Percentiles rank a stretch among this genome's conserved stretches.
These are phyloP conservation scores for Xylaria venustula DNA, from an alignment of 495 filamentous ascomycete genomes.

Conservation along the genomic window DNA sequence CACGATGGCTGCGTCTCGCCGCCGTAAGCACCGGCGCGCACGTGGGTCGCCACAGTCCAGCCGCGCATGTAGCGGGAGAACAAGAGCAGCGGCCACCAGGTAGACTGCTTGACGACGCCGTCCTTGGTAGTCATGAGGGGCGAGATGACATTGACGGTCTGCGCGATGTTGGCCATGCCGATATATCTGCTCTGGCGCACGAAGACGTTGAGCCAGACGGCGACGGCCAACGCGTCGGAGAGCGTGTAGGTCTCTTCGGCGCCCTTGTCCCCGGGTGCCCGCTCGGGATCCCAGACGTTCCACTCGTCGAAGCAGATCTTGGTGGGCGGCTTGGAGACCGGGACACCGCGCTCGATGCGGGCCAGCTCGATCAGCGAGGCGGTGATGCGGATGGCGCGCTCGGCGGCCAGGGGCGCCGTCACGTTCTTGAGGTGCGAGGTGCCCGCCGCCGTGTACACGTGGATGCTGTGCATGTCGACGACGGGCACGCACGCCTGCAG, in stretches of 20 bases:
- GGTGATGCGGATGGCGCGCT: conserved; percentile 71
- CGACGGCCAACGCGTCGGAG: conserved; percentile 72
- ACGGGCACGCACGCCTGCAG: conserved; percentile 65
- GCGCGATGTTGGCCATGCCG: conserved; percentile 80
- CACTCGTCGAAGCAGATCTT: conserved; percentile 84
- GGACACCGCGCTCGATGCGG: conserved; percentile 63
- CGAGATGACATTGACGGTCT: conserved; percentile 75
- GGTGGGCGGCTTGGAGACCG: conserved; percentile 53
- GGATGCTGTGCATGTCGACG: conserved; percentile 67
- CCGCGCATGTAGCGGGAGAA: conserved; percentile 76
- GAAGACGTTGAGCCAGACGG: conserved; percentile 74
- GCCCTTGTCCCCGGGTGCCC: conserved; percentile 66
- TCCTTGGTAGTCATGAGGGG: conserved; percentile 67
- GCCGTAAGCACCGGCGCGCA: conserved; percentile 57
- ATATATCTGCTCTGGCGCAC: conserved; percentile 69
- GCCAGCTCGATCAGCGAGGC: conserved; percentile 70
- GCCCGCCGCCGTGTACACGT: conserved; percentile 66
- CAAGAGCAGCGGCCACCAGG: conserved; percentile 73
- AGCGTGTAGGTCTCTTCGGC: conserved; percentile 73
- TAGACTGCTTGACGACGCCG: conserved; percentile 69
- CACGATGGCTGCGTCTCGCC: conserved; percentile 65
- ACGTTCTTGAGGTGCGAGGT: conserved; percentile 53
- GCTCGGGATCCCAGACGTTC: conserved; percentile 76
- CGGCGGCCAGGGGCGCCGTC: conserved; percentile 66
- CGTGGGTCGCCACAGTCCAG: conserved; percentile 60